Evolutionary conservation across 2,329 filamentous ascomycete genomes (phyloP), one percentile per base, ranked within the genome.

Genomic region (Cladophialophora immunda): DNA sequence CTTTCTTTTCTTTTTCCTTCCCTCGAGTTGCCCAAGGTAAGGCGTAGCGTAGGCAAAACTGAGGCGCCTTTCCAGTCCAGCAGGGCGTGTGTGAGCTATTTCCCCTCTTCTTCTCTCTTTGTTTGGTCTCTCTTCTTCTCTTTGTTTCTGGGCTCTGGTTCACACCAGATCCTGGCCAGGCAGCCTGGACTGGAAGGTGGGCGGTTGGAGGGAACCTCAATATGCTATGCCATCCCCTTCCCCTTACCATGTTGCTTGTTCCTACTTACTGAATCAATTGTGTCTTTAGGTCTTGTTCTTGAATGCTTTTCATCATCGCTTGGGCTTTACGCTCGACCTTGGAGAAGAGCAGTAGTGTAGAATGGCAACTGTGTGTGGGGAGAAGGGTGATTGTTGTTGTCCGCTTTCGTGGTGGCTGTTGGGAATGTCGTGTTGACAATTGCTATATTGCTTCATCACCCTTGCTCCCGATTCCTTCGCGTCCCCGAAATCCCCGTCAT

Each of bases 231-330:
- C 5, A n/a, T n/a, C 25, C 45, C 45, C 45, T 50, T 50, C 17
- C 8, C 19, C 19, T 25, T 19, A 9, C 7, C 13, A 2, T 50
- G 19, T 4, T 1, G 15, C n/a, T n/a, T 50, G 45, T 9, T 47
- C n/a, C 13, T 50, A 25, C 45, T 50, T 50, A 50, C 45, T 50
- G 17, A 9, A 38, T n/a, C 38, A 41, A 41, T 6, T 50, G 45
- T 50, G 45, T 25, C 9, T 25, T 17, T 50, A 50, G 45, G 45
- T 50, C 25, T 19, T 29, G 50, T 29, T 61, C n/a, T 38, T 19
- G 17, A 19, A 19, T 7, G 25, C 65, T 70, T 70, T 70, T 70
- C 68, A 70, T 70, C 65, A 66, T 63, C 22, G 58, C 55, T 62
- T 54, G 50, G 56, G 68, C 68, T 68, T 68, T 52, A 70, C 65